phyloP scores from a whole-genome alignment of 23 red algal species.

The Agarophyton chilense region DNA sequence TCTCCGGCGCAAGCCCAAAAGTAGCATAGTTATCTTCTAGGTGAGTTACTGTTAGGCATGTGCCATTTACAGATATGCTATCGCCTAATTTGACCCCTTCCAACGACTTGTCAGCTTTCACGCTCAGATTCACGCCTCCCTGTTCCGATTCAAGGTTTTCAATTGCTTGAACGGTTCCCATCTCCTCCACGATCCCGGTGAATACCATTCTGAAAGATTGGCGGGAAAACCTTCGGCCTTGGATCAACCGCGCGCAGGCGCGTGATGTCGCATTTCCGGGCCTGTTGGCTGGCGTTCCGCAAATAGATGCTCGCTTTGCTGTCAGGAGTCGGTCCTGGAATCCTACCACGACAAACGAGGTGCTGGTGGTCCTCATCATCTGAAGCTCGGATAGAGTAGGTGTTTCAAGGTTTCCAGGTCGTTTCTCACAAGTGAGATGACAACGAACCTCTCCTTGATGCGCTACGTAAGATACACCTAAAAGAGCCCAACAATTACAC shows the following conservation, averaged over 20 bases:
- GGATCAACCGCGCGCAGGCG: background rate
- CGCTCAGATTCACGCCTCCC: constrained; percentile 41
- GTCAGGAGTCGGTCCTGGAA: background rate
- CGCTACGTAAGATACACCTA: too few relatives aligned
- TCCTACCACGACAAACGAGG: background rate
- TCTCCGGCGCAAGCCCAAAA: constrained; percentile 93
- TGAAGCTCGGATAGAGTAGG: background rate
- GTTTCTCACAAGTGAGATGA: too few relatives aligned
- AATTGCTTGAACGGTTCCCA: constrained; percentile 76
- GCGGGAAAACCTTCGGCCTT: background rate
- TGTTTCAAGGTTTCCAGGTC: background rate
- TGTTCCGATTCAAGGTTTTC: constrained; percentile 50
- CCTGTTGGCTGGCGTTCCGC: background rate
- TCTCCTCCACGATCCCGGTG: constrained; percentile 97
- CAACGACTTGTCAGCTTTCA: constrained; percentile 43
- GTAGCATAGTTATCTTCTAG: constrained; percentile 6
- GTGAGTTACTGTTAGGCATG: constrained; percentile 86
- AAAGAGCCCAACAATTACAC: too few relatives aligned
- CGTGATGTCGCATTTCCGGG: background rate
- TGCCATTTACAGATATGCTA: constrained; percentile 95
- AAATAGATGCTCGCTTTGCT: background rate
- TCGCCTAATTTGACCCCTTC: constrained; percentile 76
- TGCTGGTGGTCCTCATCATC: background rate
- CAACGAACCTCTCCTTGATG: too few relatives aligned
- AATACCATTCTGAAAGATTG: constrained; percentile 72